A percentile compares a stretch with the other conserved stretches of the same genome.
These are phyloP conservation scores for Psilocybe azurescens DNA, from an alignment of 768 basidiomycete genomes.

Conservation along the genomic window DNA sequence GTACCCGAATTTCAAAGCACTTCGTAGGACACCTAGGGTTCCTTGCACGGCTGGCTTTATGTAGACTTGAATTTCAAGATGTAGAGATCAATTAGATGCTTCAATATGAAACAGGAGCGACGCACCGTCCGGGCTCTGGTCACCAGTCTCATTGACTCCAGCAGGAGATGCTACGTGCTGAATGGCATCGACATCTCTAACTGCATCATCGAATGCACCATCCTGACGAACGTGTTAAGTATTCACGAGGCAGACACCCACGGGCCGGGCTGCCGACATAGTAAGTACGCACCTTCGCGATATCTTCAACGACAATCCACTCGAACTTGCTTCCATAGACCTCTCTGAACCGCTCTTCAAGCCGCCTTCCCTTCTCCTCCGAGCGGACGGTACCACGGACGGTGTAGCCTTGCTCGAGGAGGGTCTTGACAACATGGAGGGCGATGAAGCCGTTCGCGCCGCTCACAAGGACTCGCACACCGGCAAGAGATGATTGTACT, in stretches of 20 bases:
- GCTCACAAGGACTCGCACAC: conserved; percentile 47
- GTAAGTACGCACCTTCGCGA: conserved; percentile 40
- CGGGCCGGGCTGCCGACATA: too few species aligned
- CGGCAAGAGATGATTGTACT: too few species aligned
- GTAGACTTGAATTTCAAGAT: conserved; percentile 45
- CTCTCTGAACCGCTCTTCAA: conserved; percentile 61
- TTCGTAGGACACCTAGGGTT: conserved; percentile 64
- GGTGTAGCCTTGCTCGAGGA: conserved; percentile 64
- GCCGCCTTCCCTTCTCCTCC: conserved; percentile 56
- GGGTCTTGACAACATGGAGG: conserved; percentile 54
- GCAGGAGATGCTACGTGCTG: too few species aligned
- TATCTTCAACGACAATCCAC: conserved; percentile 25
- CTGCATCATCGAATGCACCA: too few species aligned
- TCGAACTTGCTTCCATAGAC: conserved; percentile 2
- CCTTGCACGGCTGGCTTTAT: conserved; percentile 76
- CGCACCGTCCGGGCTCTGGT: conserved; percentile 42
- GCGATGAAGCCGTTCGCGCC: conserved; percentile 69
- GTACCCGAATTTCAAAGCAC: conserved; percentile 37
- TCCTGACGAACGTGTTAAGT: too few species aligned
- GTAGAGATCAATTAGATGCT: neutral
- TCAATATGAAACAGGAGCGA: neutral
- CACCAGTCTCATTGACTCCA: too few species aligned
- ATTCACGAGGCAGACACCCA: conserved; percentile 25
- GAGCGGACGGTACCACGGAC: conserved; percentile 74
- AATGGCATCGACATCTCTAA: too few species aligned